Evolutionary conservation across 208 protist genomes (phyloP), one percentile per base, ranked within the genome.

Genomic region (Crithidia mellificae): DNA sequence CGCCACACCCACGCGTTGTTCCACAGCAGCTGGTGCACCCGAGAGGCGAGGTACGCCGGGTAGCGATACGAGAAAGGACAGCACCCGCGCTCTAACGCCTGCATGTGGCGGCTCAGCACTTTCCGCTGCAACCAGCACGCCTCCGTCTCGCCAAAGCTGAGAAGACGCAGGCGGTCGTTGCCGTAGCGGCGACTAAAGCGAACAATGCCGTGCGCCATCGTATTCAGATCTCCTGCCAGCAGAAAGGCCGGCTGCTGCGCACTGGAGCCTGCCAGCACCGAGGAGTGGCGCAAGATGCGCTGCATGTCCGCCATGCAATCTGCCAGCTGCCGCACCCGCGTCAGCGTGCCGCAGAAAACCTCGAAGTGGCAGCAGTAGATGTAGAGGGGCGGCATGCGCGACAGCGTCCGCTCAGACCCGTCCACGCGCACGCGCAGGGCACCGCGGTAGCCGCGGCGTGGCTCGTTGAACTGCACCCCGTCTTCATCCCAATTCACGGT

Each of bases 331-430:
- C 85, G 73, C 46, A 89, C 84, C 25, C 90, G 75, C 30, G 58
- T 68, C n/a, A 91, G 63, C 11, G 63, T 52, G 0, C 90, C 90
- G 65, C 87, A 92, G 71, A 91, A 93, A 1, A 91, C 76, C 54
- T 95, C 90, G 52, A 93, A 81, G 63, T 95, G 87, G 46, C 79
- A 91, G 62, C 74, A 88, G 80, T 91, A 92, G 11, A 91, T n/a
- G 72, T 90, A 85, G 25, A 95, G 55, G 6, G 80, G 76, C 15
- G 84, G 74, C 50, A 87, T 65, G 9, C 44, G 43, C 17, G 56
- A 38, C 17, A 54, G 52, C 8, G 57, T 82, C 17, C 80, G 80
- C n/a, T 85, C 77, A 24, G 19, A 20, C 11, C 79, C 46, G 32
- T 63, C 51, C 22, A 91, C 69, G 29, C 61, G 39, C 29, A 82